These are phyloP conservation scores for Dipodascus geniculatus DNA, from an alignment of 805 yeast genomes.

Conservation along the genomic window DNA sequence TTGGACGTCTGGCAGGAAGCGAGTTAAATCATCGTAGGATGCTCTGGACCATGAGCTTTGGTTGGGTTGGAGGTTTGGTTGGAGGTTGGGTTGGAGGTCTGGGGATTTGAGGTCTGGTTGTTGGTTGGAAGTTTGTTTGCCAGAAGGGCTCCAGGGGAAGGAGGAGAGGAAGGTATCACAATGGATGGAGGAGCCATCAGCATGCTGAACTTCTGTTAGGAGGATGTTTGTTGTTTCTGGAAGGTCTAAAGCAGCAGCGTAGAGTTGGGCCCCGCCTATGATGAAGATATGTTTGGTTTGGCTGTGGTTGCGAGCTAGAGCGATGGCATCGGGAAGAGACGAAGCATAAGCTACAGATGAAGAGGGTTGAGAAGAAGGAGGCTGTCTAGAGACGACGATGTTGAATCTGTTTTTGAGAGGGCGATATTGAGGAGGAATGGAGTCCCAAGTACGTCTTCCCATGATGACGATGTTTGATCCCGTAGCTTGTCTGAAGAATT, in stretches of 20 bases:
- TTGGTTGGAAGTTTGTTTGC: constrained; percentile 4
- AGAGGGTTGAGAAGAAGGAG: constrained; percentile 11
- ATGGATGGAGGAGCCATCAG: constrained; percentile 26
- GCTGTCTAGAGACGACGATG: constrained; percentile 47
- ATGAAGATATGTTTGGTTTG: constrained; percentile 49
- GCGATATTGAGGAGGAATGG: constrained; percentile 73
- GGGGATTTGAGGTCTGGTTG: no score
- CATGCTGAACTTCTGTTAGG: constrained; percentile 53
- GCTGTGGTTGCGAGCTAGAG: constrained; percentile 8
- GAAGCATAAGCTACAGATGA: constrained; percentile 22
- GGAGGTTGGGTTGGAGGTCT: no score
- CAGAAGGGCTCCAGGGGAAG: constrained; percentile 10
- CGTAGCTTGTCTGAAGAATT: constrained; percentile 71
- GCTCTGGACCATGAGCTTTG: constrained; percentile 26
- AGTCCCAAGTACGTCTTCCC: constrained; percentile 96
- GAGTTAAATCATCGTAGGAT: constrained; percentile 26
- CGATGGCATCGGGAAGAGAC: constrained; percentile 35
- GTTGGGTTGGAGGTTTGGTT: no score
- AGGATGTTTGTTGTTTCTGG: constrained; percentile 42
- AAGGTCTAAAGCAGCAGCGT: constrained; percentile 40
- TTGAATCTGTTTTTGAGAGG: constrained; percentile 72
- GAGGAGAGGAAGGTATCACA: constrained; percentile 62
- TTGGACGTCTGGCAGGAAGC: constrained; percentile 28
- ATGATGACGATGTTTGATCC: constrained; percentile 54
- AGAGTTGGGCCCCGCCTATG: constrained; percentile 90